Evolutionary conservation across 202 grass and related monocot species (phyloP).

Genomic region (Brachypodium distachyon): DNA sequence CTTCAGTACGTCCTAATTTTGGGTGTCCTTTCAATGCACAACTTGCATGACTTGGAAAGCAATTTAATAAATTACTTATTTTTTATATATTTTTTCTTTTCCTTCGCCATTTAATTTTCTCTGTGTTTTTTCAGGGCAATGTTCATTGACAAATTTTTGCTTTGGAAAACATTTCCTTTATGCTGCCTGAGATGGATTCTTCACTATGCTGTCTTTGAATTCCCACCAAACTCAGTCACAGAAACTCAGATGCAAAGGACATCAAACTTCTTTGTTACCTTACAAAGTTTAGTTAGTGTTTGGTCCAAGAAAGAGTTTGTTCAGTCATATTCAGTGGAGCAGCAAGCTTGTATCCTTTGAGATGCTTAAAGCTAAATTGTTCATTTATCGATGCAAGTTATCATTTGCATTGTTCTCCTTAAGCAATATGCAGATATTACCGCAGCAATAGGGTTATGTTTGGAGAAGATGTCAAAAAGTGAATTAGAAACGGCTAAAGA

Average conservation of each 20-base stretch:
- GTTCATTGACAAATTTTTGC: slow-evolving; percentile 88
- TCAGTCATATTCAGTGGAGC: slow-evolving; percentile 89
- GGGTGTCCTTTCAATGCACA: no score
- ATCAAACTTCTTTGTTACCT: slow-evolving; percentile 36
- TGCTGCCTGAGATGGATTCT: slow-evolving; percentile 97
- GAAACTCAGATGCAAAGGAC: slow-evolving; percentile 40
- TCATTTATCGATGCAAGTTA: slow-evolving; percentile 9
- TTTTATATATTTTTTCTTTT: not conserved
- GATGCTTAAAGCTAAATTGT: slow-evolving; percentile 6
- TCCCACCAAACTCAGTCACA: slow-evolving; percentile 41
- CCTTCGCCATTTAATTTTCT: not conserved
- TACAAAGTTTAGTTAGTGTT: slow-evolving; percentile 52
- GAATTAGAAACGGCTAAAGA: slow-evolving; percentile 85
- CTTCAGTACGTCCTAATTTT: not conserved
- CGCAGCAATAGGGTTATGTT: slow-evolving; percentile 82
- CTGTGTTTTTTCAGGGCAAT: slow-evolving; percentile 51
- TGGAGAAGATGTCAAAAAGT: slow-evolving; percentile 67
- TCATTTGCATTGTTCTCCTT: slow-evolving; percentile 38
- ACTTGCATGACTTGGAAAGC: not conserved
- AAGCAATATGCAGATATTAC: slow-evolving; percentile 76
- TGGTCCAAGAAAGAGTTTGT: slow-evolving; percentile 93
- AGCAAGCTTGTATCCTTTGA: slow-evolving; percentile 99
- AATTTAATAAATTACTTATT: slow-evolving; percentile 2
- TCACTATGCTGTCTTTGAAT: slow-evolving; percentile 84
- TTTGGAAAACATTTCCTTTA: slow-evolving; percentile 94